Evolutionary conservation across 345 rosid genomes (phyloP).

Genomic region (Lepidium africanum): DNA sequence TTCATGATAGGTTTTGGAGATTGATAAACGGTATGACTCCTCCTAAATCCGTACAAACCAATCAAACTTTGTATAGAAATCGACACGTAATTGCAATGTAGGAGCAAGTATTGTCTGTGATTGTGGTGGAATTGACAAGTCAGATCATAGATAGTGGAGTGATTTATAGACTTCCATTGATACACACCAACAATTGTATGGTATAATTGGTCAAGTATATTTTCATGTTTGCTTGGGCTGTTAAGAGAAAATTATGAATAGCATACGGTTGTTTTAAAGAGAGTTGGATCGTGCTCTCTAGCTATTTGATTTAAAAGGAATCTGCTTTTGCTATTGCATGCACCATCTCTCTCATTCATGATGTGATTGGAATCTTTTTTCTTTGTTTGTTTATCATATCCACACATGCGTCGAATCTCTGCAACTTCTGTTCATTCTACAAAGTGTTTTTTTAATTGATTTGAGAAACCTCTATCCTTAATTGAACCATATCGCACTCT

Average conservation of each 20-base stretch:
- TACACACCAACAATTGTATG: constrained; percentile 4
- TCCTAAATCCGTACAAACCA: not conserved
- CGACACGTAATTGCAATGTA: not conserved
- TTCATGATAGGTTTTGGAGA: constrained; percentile 5
- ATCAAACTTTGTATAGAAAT: not conserved
- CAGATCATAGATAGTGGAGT: constrained; percentile 24
- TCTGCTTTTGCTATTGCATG: constrained; percentile 24
- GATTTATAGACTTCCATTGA: constrained; percentile 11
- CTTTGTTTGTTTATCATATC: not conserved
- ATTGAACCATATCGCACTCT: too few species aligned
- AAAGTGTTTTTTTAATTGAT: not conserved
- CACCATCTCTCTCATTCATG: constrained; percentile 25
- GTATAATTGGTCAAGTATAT: not conserved
- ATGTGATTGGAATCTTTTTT: constrained; percentile 20
- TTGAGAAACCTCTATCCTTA: too few species aligned
- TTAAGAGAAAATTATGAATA: constrained; percentile 10
- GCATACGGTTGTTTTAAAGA: constrained; percentile 1
- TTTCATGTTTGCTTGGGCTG: not conserved
- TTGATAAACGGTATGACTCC: not conserved
- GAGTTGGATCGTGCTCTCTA: constrained; percentile 6
- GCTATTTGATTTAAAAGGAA: constrained; percentile 24
- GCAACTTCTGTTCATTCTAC: not conserved
- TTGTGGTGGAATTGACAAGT: constrained; percentile 11
- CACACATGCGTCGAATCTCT: constrained; percentile 27
- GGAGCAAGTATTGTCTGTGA: not conserved